A percentile compares a stretch with the other conserved stretches of the same genome.
Conservation (phyloP, 305 asterid species). For the Fraxinus xanthoxyloides region DNA sequence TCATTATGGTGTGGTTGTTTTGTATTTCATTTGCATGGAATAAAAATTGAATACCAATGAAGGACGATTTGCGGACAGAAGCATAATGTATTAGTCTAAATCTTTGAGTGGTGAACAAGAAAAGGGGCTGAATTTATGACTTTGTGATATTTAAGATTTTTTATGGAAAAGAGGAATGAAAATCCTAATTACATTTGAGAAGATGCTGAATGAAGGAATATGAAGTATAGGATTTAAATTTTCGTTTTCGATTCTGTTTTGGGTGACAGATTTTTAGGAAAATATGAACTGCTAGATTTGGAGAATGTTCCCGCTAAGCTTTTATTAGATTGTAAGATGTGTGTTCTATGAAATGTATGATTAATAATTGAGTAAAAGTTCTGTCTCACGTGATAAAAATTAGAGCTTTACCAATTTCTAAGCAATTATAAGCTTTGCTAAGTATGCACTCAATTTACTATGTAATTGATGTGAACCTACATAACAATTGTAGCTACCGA, state of each 20-base stretch:
- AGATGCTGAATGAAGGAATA: neutral
- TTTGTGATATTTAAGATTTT: neutral
- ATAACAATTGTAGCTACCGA: too few relatives aligned
- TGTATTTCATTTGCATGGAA: neutral
- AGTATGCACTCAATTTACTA: neutral
- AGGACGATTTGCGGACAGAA: neutral
- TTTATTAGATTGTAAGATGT: neutral
- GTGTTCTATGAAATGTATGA: neutral
- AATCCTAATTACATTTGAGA: neutral
- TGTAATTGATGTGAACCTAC: neutral
- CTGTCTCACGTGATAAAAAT: neutral
- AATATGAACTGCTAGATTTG: neutral
- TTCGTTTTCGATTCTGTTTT: neutral
- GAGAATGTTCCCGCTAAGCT: neutral
- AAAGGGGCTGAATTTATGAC: neutral
- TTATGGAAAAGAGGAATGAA: neutral
- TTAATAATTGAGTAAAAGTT: neutral
- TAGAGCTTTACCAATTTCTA: neutral
- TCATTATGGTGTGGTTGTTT: neutral
- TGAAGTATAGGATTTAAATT: neutral
- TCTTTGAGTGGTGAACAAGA: neutral
- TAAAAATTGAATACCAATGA: neutral
- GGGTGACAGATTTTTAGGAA: neutral
- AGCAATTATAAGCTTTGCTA: neutral
- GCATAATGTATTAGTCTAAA: neutral